These are phyloP conservation scores for Saksenaea vasiformis DNA, from an alignment of 371 early-diverging fungal species.

Conservation along the genomic window DNA sequence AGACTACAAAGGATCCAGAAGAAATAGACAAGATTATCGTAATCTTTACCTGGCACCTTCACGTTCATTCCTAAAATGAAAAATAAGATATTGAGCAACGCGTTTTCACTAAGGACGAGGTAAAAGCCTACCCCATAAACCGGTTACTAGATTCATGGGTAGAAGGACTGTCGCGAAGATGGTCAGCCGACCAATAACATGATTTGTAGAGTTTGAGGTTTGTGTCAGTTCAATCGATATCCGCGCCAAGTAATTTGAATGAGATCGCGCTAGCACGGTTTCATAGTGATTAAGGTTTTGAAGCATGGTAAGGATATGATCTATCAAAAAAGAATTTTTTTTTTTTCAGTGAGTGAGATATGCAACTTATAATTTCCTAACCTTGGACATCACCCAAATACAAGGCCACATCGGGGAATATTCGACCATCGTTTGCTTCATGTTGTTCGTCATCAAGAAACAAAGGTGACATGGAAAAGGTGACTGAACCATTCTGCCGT, in stretches of 20 bases:
- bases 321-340: too few species aligned
- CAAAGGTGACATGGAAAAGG: background rate
- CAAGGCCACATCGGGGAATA: slow-evolving; percentile 48
- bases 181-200: slow-evolving; percentile 87
- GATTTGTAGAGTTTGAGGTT: slow-evolving; percentile 85
- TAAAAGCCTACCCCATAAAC: slow-evolving; percentile 46
- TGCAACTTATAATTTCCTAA: slow-evolving; percentile 11
- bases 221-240: slow-evolving; percentile 94
- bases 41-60: slow-evolving; percentile 69
- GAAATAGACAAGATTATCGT: slow-evolving; percentile 44
- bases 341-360: background rate
- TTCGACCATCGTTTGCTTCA: slow-evolving; percentile 23
- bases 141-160: slow-evolving; percentile 92
- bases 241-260: slow-evolving; percentile 93
- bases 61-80: slow-evolving; percentile 70
- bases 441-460: slow-evolving; percentile 1
- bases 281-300: slow-evolving; percentile 90
- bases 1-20: slow-evolving; percentile 44
- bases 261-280: slow-evolving; percentile 85
- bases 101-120: background rate
- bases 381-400: slow-evolving; percentile 93
- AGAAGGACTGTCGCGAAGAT: slow-evolving; percentile 87
- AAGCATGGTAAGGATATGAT: slow-evolving; percentile 93
- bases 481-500: background rate
- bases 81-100: too few species aligned